Evolutionary conservation across 371 early-diverging fungal genomes (phyloP), one percentile per base, ranked within the genome.

Genomic region (Lichtheimia corymbifera): DNA sequence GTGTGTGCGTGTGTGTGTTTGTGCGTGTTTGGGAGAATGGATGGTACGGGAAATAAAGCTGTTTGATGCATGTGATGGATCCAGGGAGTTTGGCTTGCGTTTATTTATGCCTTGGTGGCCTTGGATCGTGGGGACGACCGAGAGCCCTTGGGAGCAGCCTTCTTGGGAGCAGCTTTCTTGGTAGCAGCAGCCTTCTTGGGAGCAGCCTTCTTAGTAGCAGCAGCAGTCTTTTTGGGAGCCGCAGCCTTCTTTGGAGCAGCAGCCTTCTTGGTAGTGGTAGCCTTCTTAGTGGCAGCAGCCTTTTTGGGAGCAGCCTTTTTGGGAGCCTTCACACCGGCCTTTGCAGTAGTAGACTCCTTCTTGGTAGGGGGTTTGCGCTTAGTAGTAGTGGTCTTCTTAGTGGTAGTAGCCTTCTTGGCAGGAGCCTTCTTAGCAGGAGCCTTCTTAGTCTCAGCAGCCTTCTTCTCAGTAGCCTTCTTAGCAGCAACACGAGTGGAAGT

Each of bases 391-490:
- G 59, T 66, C 54, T 68, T 62, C 62, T 76, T 70, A 12, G 63
- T 51, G 63, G 66, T 40, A 77, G 67, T 28, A 22, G 79, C 74
- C 71, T 76, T 82, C 70, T 71, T 77, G 53, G 74, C 68, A 62
- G 65, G 71, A 55, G 77, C 69, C 66, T 73, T 68, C 75, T 77
- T 74, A 45, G 82, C 50, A 24, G 69, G 65, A 45, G 82, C 41
- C 71, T 68, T 72, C 70, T 71, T 58, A 62, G 68, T 74, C 45
- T 81, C 74, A 54, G 75, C 72, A 55, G 82, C 67, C 6, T n/a
- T 22, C 74, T 83, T 85, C 40, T 79, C 62, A 53, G 81, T 65
- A 63, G 66, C 71, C 75, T 80, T 79, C 72, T 79, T 78, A 53
- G 82, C 57, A 64, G 75, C 72, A 67, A 76, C 78, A 74, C 79